Base-by-base conservation (phyloP, 78 protist genomes). In the Ministeria vibrans region DNA sequence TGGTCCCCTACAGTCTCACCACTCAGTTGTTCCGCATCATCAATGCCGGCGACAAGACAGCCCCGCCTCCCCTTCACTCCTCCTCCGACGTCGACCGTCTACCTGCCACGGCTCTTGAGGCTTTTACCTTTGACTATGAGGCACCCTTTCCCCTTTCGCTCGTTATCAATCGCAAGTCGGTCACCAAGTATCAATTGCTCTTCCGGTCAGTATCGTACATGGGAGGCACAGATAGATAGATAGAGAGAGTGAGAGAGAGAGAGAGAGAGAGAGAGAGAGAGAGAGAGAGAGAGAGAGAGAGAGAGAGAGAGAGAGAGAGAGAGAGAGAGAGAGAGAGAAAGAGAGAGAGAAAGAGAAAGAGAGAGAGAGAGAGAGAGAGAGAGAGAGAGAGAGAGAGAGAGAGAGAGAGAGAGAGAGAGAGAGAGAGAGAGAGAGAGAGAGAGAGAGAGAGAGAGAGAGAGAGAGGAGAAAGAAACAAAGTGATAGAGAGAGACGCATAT, bases 111-210 rank as follows among this genome's bases (percentile, higher is more conserved):
- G 94, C 92, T 7, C n/a, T 86, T 13, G 92, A 91, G 38, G 89
- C 92, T 23, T 71, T 91, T 27, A 76, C 92, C 0, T 73, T 91
- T 3, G 90, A 89, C 53, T 91, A 84, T 45, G 55, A 76, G 32
- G 93, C 91, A 38, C 62, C 27, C 11, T 93, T 93, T 92, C 96
- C 96, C 2, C 34, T 91, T 32, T 90, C 92, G 27, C 70, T 93
- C 66, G 77, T 93, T 0, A 81, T 93, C 81, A 76, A 44, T 43
- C 43, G 70, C 27, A 22, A 63, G 32, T 83, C 93, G 5, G 6
- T 89, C 45, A 43, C 59, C 22, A 89, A 92, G 75, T 93, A 93
- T 84, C 96, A 90, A 77, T 80, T 93, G 42, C 72, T 93, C 70
- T 90, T 92, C 72, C 77, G 96, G 77, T n/a, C n/a, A n/a, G n/a